A percentile compares a stretch with the other conserved stretches of the same genome.
These are phyloP conservation scores for Phytophthora pluvialis DNA, from an alignment of 352 stramenopile genomes.

Conservation along the genomic window DNA sequence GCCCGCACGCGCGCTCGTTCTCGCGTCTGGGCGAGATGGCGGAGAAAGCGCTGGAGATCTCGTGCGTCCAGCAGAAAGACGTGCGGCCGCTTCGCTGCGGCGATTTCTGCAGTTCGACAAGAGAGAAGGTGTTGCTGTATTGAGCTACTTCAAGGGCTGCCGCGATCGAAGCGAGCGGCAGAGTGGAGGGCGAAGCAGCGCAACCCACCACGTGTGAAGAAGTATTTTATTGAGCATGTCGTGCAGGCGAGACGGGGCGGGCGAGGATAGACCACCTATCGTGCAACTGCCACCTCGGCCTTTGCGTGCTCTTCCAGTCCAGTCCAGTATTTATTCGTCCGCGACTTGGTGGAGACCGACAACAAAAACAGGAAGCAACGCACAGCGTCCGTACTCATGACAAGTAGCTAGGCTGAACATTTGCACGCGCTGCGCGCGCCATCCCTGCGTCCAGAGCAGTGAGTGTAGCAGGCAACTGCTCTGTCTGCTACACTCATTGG, in stretches of 20 bases:
- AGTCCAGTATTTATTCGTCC: slow-evolving; percentile 40
- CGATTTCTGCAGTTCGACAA: slow-evolving; percentile 10
- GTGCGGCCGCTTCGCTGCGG: slow-evolving; percentile 6
- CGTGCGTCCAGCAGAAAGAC: slow-evolving; percentile 6
- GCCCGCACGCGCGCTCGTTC: slow-evolving; percentile 45
- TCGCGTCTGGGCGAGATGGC: slow-evolving; percentile 37
- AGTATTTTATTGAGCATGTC: slow-evolving; percentile 13
- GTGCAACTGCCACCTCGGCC: not conserved
- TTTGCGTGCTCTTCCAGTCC: slow-evolving; percentile 16
- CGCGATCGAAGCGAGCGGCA: slow-evolving; percentile 1
- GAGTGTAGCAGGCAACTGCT: too few relatives aligned
- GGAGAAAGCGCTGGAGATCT: slow-evolving; percentile 20
- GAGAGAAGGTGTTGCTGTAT: slow-evolving; percentile 44
- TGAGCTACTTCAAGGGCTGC: slow-evolving; percentile 8
- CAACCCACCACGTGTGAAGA: slow-evolving; percentile 1
- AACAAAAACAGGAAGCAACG: too few relatives aligned
- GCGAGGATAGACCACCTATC: too few relatives aligned
- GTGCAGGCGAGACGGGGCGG: not conserved
- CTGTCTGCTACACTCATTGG: too few relatives aligned
- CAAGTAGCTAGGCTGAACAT: too few relatives aligned
- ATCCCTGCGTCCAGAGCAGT: too few relatives aligned
- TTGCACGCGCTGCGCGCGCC: too few relatives aligned
- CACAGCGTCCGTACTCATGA: too few relatives aligned
- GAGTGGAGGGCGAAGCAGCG: not conserved
- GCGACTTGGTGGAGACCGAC: too few relatives aligned